Evolutionary conservation across 2,329 filamentous ascomycete genomes (phyloP).

Genomic region (Aspergillus sp.): DNA sequence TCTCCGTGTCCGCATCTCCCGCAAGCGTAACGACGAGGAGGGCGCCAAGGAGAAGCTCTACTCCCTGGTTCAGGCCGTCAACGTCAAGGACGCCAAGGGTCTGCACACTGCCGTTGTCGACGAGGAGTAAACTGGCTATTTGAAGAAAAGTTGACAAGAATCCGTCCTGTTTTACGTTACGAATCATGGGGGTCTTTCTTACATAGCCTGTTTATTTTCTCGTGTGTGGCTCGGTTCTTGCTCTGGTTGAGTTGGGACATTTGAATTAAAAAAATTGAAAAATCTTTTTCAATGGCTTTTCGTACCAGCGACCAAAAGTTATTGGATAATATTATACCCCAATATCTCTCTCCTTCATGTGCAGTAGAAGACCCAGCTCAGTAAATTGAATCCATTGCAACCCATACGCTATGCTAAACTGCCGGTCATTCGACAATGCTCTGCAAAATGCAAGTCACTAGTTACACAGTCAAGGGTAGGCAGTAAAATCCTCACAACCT

Average conservation of each 20-base stretch:
- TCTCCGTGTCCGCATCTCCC: slow-evolving; percentile 95
- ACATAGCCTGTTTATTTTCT: background rate
- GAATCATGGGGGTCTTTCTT: background rate
- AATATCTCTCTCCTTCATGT: too few relatives aligned
- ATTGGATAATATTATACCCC: background rate
- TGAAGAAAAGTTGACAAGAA: background rate
- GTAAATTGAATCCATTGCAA: too few relatives aligned
- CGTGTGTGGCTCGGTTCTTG: slow-evolving; percentile 2
- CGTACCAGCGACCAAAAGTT: background rate
- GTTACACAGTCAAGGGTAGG: slow-evolving; percentile 4
- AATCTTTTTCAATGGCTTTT: background rate
- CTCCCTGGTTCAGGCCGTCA: slow-evolving; percentile 99
- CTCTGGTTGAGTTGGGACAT: slow-evolving; percentile 5
- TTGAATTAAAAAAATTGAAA: slow-evolving; percentile 3
- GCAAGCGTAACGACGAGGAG: slow-evolving; percentile 99
- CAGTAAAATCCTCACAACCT: background rate
- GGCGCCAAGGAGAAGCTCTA: slow-evolving; percentile 99
- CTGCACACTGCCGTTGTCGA: slow-evolving; percentile 87
- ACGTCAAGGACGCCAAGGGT: slow-evolving; percentile 99
- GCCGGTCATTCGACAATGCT: background rate
- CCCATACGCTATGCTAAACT: slow-evolving; percentile 14
- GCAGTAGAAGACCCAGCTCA: too few relatives aligned
- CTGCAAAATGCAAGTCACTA: slow-evolving; percentile 5
- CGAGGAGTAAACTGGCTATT: slow-evolving; percentile 50
- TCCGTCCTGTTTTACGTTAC: background rate